Evolutionary conservation across 2,329 filamentous ascomycete species (phyloP).

Genomic region (Exophiala alcalophila): DNA sequence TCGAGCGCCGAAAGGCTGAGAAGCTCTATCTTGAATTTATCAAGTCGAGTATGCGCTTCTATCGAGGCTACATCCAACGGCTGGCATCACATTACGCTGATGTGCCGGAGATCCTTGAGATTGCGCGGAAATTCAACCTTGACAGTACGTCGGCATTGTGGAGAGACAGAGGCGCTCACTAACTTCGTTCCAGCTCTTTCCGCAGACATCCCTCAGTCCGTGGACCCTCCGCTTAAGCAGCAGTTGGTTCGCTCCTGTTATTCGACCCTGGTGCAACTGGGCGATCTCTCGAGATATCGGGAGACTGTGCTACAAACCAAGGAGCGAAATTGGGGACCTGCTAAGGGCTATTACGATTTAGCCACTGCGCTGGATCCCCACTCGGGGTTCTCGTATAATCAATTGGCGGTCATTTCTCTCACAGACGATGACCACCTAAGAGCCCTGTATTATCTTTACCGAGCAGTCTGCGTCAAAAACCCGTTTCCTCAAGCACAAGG

Average conservation of each 20-base stretch:
- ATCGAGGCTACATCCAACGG: conserved; percentile 78
- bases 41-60: conserved; percentile 83
- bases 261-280: conserved; percentile 77
- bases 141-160: conserved; percentile 46
- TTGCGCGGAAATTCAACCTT: conserved; percentile 52
- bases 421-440: conserved; percentile 75
- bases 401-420: conserved; percentile 80
- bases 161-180: no score
- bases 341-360: conserved; percentile 79
- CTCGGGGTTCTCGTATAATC: conserved; percentile 81
- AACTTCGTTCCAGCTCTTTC: conserved; percentile 45
- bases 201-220: conserved; percentile 45
- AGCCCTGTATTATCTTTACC: conserved; percentile 85
- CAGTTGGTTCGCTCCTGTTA: conserved; percentile 74
- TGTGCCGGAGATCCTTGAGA: conserved; percentile 56
- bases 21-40: conserved; percentile 81
- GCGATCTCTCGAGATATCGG: conserved; percentile 86
- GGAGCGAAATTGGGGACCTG: conserved; percentile 72
- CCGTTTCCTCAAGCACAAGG: conserved; percentile 70
- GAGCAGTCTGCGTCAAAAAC: conserved; percentile 69
- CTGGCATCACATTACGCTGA: conserved; percentile 61
- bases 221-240: conserved; percentile 51
- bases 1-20: conserved; percentile 71
- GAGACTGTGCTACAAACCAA: conserved; percentile 68
- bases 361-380: conserved; percentile 74